A percentile compares a stretch with the other conserved stretches of the same genome.
These are phyloP conservation scores for Rhynchospora pubera DNA, from an alignment of 176 grass and related monocot species.

Conservation along the genomic window DNA sequence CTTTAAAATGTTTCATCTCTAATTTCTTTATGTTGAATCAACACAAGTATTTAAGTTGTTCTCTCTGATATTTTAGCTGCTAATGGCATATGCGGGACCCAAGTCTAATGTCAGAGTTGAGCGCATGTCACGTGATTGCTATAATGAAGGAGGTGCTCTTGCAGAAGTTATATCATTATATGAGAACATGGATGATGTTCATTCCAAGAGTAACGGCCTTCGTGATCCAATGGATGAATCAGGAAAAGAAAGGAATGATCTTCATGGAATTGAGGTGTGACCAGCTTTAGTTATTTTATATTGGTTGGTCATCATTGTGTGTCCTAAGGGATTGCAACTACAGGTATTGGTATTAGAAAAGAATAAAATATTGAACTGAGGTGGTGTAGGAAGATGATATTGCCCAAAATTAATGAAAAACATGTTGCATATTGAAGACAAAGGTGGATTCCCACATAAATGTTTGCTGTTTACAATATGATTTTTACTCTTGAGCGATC, in stretches of 20 bases:
- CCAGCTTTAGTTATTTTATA: not conserved
- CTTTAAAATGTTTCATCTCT: not conserved
- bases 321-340: not conserved
- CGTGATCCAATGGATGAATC: constrained; percentile 25
- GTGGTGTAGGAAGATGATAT: not conserved
- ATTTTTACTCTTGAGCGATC: not conserved
- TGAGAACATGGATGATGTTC: constrained; percentile 42
- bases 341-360: not conserved
- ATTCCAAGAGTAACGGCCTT: constrained; percentile 20
- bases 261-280: constrained; percentile 60
- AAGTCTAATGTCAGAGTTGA: constrained; percentile 68
- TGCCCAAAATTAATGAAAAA: not conserved
- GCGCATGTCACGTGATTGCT: constrained; percentile 35
- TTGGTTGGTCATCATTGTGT: not conserved
- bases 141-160: constrained; percentile 57
- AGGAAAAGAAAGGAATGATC: constrained; percentile 29
- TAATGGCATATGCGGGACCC: constrained; percentile 59
- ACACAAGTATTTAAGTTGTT: not conserved
- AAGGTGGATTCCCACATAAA: not conserved
- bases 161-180: constrained; percentile 66
- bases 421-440: not conserved
- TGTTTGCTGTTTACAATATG: not conserved
- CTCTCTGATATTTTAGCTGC: constrained; percentile 39
- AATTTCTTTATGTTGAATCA: not conserved
- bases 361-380: not conserved